These are phyloP conservation scores for Fusarium sp. DNA, from an alignment of 2,329 filamentous ascomycete genomes.

Conservation along the genomic window DNA sequence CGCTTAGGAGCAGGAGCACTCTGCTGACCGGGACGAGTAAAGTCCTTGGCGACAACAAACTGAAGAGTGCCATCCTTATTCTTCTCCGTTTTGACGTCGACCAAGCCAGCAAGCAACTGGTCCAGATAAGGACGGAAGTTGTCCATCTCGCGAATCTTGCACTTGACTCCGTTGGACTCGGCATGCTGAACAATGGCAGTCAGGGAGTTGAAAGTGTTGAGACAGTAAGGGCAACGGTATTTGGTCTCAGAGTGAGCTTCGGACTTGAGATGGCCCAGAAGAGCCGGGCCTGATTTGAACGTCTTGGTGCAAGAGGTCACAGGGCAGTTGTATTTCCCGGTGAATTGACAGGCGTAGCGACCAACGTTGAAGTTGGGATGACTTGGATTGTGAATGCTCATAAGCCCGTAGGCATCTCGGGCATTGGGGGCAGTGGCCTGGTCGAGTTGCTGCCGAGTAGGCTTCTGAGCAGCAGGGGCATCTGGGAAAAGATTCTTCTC, in stretches of 20 bases:
- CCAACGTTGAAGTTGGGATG: slow-evolving; percentile 59
- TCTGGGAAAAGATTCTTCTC: slow-evolving; percentile 42
- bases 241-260: slow-evolving; percentile 51
- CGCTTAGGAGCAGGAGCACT: background rate
- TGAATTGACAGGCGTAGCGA: slow-evolving; percentile 58
- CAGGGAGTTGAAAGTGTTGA: slow-evolving; percentile 54
- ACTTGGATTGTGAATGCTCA: slow-evolving; percentile 57
- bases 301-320: slow-evolving; percentile 61
- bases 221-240: slow-evolving; percentile 59
- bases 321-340: slow-evolving; percentile 64
- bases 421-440: slow-evolving; percentile 23
- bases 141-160: slow-evolving; percentile 56
- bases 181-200: slow-evolving; percentile 60
- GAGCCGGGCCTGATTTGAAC: slow-evolving; percentile 48
- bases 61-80: slow-evolving; percentile 46
- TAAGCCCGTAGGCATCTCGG: slow-evolving; percentile 13
- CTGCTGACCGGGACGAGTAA: background rate
- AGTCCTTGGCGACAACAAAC: slow-evolving; percentile 41
- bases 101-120: slow-evolving; percentile 49
- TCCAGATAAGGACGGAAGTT: slow-evolving; percentile 50
- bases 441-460: slow-evolving; percentile 36
- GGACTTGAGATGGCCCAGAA: slow-evolving; percentile 59
- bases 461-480: slow-evolving; percentile 32
- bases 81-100: slow-evolving; percentile 37
- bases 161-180: slow-evolving; percentile 57